These are phyloP conservation scores for Epichloe uncinata DNA, from an alignment of 2,329 filamentous ascomycete species.

Conservation along the genomic window DNA sequence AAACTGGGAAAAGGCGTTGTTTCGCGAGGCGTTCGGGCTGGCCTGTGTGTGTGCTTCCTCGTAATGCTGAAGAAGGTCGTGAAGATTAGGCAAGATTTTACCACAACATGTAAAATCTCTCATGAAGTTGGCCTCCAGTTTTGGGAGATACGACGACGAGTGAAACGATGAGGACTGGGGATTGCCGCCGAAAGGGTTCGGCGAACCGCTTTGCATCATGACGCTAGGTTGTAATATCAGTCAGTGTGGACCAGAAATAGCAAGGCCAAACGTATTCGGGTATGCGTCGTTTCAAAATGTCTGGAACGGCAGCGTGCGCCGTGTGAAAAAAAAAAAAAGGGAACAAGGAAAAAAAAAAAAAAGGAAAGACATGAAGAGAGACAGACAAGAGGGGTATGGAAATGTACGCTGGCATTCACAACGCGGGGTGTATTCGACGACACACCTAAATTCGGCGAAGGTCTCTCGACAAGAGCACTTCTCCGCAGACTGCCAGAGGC, in stretches of 20 bases:
- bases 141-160: constrained; percentile 90
- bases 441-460: no score
- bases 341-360: no score
- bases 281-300: not conserved
- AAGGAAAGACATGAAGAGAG: not conserved
- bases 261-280: not conserved
- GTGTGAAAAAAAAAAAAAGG: fast-evolving
- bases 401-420: no score
- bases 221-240: constrained; percentile 43
- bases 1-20: no score
- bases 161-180: constrained; percentile 91
- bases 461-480: no score
- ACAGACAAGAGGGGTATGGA: no score
- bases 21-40: no score
- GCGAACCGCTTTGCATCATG: constrained; percentile 93
- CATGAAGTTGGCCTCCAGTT: constrained; percentile 96
- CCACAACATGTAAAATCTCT: constrained; percentile 94
- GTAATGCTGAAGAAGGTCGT: constrained; percentile 92
- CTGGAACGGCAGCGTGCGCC: no score
- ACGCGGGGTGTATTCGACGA: no score
- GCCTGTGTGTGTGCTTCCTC: no score
- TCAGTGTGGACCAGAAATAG: not conserved
- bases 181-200: constrained; percentile 44
- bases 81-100: constrained; percentile 74
- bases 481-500: no score